phyloP scores from a whole-genome alignment of 1,284 basidiomycete species.

The Bothia castanella region DNA sequence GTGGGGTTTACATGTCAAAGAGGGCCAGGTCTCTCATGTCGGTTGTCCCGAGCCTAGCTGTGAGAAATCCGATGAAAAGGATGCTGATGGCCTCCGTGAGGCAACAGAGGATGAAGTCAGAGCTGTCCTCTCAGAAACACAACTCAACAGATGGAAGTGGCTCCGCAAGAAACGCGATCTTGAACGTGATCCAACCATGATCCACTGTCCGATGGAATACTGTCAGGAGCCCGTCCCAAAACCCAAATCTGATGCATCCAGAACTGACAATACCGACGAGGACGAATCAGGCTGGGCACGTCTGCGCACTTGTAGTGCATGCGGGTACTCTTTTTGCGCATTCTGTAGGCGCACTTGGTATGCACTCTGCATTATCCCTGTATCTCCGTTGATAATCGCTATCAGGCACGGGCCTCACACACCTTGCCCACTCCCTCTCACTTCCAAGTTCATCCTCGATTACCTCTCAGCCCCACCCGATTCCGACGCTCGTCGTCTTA shows the following conservation, averaged over 20 bases:
- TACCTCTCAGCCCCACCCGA: conserved; percentile 55
- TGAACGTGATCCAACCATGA: conserved; percentile 71
- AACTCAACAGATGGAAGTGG: conserved; percentile 69
- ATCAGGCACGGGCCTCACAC: conserved; percentile 70
- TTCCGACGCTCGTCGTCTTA: conserved; percentile 42
- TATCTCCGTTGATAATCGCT: conserved; percentile 1
- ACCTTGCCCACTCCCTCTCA: conserved; percentile 59
- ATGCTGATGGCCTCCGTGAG: conserved; percentile 36
- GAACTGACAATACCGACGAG: conserved; percentile 30
- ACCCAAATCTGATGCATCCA: conserved; percentile 41
- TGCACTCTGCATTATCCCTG: conserved; percentile 12
- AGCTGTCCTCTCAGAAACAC: conserved; percentile 57
- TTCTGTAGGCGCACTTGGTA: conserved; percentile 74
- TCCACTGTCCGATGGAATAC: conserved; percentile 68
- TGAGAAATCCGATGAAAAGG: conserved; percentile 52
- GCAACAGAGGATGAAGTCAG: conserved; percentile 70
- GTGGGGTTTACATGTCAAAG: conserved; percentile 69
- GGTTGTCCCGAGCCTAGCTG: conserved; percentile 71
- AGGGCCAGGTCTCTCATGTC: conserved; percentile 67
- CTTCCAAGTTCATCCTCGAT: conserved; percentile 56
- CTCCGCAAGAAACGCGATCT: conserved; percentile 62
- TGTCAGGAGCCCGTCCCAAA: conserved; percentile 69
- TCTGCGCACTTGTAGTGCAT: conserved; percentile 62
- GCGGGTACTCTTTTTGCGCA: conserved; percentile 68
- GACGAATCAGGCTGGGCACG: conserved; percentile 62